Evolutionary conservation across 2,329 filamentous ascomycete species (phyloP), one percentile per base, ranked within the genome.

Genomic region (Colletotrichum horii): DNA sequence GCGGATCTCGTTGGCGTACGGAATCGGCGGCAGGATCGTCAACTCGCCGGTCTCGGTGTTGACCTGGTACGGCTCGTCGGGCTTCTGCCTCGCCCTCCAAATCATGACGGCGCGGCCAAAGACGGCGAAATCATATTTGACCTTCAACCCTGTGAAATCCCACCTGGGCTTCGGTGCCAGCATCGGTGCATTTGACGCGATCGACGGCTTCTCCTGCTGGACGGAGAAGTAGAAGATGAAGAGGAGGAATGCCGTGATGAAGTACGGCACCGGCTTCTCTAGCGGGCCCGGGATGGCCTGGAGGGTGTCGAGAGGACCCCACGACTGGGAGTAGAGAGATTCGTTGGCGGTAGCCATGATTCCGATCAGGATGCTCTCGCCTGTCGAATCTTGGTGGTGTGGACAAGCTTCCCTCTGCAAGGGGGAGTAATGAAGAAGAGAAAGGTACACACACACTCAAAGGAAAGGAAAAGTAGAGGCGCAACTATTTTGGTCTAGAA

Each of bases 291-390:
- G 73, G 28, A 75, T 64, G 28, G 73, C 70, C 65, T 75, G 73
- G 12, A 75, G 58, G 8, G 70, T 68, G 56, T 75, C 70, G 32
- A 75, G 73, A 9, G 73, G 56, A 1, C 70, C 73, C 73, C 73
- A 75, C 16, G 73, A 67, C 34, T 73, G 73, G 15, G 48, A 68
- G 30, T 66, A 30, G 24, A 65, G 65, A 24, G 73, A 75, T 38
- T 75, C 64, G 73, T 75, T 75, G 64, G 70, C 64, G 64, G 73
- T 69, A 32, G 73, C 73, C 73, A 75, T 75, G 70, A 28, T 73
- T 52, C 43, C 28, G 15, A 48, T 73, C 34, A 36, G 22, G 62
- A 65, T 73, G 19, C 12, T n/a, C 26, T 60, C 32, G 58, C 43
- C 43, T 52, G 43, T 52, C 43, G n/a, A 24, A 52, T 52, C 12